Conservation (phyloP, 768 basidiomycete genomes). For the Dentipellis fragilis region DNA sequence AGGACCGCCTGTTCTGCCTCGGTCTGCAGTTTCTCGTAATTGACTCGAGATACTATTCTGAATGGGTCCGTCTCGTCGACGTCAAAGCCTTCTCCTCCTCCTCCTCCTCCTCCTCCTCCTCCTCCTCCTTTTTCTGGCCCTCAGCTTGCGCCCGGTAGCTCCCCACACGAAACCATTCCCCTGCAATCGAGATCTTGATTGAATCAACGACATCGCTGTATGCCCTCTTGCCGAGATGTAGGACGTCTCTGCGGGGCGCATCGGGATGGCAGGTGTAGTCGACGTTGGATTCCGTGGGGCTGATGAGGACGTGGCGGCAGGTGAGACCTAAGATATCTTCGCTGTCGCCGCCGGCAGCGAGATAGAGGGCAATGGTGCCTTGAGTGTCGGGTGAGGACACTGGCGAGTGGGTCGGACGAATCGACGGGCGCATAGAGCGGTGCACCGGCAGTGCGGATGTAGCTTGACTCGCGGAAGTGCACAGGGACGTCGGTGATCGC, state of each 20-base stretch:
- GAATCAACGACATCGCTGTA: conserved; percentile 20
- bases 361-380: conserved; percentile 25
- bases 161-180: background rate
- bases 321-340: conserved; percentile 20
- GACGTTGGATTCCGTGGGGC: conserved; percentile 19
- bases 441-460: background rate
- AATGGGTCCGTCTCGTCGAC: background rate
- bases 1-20: background rate
- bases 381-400: background rate
- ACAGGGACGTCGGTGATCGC: conserved; percentile 26
- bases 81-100: background rate
- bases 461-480: conserved; percentile 20
- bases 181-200: conserved; percentile 15
- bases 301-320: conserved; percentile 22
- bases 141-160: too few relatives aligned
- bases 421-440: background rate
- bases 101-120: background rate
- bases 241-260: conserved; percentile 21
- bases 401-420: background rate
- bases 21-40: background rate
- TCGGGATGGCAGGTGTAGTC: conserved; percentile 18
- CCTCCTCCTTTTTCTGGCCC: background rate
- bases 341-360: conserved; percentile 15
- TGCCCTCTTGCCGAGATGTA: conserved; percentile 21
- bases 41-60: too few relatives aligned